Percentiles rank a stretch among this genome's conserved stretches.
Evolutionary conservation across 768 basidiomycete species (phyloP).

Genomic region (Pleurotus salmoneostramineus): DNA sequence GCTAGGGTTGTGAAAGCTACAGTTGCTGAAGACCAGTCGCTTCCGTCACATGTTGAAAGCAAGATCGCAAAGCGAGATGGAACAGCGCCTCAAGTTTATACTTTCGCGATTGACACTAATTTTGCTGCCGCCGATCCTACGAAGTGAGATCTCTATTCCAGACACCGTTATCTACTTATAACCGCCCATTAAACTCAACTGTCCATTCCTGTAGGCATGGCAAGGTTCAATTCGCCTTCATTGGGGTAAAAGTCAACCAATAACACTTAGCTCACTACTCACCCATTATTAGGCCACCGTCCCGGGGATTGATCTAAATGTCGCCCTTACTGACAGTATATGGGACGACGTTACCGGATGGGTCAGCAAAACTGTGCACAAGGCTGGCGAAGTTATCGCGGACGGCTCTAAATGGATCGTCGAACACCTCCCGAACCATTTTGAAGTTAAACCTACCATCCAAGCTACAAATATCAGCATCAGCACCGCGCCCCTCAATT

Average conservation of each 20-base stretch:
- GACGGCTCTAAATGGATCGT: background rate
- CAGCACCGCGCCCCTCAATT: background rate
- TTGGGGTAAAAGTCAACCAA: background rate
- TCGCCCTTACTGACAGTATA: background rate
- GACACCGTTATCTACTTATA: too few relatives aligned
- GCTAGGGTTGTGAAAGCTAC: constrained; percentile 28
- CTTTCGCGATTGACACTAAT: constrained; percentile 27
- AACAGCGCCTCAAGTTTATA: constrained; percentile 21
- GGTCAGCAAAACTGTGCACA: background rate
- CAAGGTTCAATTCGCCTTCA: background rate
- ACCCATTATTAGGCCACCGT: background rate
- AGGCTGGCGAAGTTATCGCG: background rate
- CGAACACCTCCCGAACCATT: background rate
- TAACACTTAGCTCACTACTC: background rate
- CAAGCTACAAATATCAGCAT: background rate
- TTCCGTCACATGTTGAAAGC: constrained; percentile 20
- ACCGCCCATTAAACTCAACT: too few relatives aligned
- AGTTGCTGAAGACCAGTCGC: constrained; percentile 30
- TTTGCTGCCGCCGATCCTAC: constrained; percentile 23
- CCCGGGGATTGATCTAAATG: background rate
- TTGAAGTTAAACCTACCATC: background rate
- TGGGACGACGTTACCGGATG: background rate
- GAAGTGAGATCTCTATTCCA: constrained; percentile 8
- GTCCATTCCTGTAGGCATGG: background rate
- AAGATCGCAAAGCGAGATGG: constrained; percentile 21